A percentile compares a stretch with the other conserved stretches of the same genome.
phyloP scores from a whole-genome alignment of 805 yeast genomes.

The Saturnispora zaruensis region DNA sequence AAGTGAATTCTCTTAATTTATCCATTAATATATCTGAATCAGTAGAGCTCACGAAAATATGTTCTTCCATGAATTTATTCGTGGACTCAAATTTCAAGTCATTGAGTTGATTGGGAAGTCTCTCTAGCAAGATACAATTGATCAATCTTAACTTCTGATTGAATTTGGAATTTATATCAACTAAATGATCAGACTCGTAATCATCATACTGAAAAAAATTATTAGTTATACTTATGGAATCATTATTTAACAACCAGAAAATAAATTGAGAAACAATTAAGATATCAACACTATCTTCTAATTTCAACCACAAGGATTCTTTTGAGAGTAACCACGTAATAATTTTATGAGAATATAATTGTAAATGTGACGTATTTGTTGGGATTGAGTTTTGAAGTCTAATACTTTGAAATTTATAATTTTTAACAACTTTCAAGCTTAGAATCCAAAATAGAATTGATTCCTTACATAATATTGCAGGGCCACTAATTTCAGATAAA shows the following conservation, averaged over 20 bases:
- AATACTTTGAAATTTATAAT: constrained; percentile 25
- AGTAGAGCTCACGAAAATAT: background rate
- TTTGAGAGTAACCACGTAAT: constrained; percentile 37
- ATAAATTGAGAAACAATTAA: constrained; percentile 5
- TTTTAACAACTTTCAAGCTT: constrained; percentile 30
- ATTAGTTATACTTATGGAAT: background rate
- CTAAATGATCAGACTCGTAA: background rate
- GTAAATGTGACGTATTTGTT: constrained; percentile 7
- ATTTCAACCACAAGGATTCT: background rate
- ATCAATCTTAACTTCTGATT: background rate
- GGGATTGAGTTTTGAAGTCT: constrained; percentile 18
- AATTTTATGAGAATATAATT: constrained; percentile 25
- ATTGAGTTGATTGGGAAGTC: background rate
- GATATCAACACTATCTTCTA: background rate
- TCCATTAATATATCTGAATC: background rate
- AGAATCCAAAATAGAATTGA: constrained; percentile 49
- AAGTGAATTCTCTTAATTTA: background rate
- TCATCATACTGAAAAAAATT: constrained; percentile 2
- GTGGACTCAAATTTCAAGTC: background rate
- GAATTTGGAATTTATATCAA: background rate
- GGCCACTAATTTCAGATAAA: constrained; percentile 54
- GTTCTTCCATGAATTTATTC: background rate
- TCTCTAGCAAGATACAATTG: background rate
- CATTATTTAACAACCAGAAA: constrained; percentile 11
- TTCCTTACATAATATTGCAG: constrained; percentile 37